phyloP scores from a whole-genome alignment of 345 rosid genomes.

The Angophora floribunda region DNA sequence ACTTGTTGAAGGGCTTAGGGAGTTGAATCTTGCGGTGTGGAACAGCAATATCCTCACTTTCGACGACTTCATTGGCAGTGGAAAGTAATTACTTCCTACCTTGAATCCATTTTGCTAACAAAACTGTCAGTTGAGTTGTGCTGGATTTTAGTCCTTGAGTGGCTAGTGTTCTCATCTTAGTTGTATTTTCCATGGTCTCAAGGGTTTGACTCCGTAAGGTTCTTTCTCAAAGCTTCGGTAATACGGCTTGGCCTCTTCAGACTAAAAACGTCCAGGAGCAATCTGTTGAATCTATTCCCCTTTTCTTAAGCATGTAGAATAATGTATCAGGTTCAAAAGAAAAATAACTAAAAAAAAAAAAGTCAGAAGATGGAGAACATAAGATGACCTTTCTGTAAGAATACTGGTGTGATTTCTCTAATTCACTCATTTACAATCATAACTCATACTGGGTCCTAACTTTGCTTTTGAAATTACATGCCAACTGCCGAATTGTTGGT shows the following conservation, averaged over 20 bases:
- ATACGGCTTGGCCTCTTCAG: neutral
- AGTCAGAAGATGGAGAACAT: no score
- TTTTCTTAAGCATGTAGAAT: neutral
- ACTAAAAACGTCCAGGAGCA: fast-evolving
- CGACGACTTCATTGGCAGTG: neutral
- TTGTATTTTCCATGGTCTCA: neutral
- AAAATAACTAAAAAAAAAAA: no score
- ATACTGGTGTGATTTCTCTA: no score
- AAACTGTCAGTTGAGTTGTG: neutral
- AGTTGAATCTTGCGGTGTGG: neutral
- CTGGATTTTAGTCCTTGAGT: neutral
- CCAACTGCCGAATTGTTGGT: fast-evolving
- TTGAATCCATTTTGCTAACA: neutral
- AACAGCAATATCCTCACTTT: neutral
- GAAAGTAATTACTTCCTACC: neutral
- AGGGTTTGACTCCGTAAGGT: neutral
- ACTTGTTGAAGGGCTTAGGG: neutral
- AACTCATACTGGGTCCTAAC: neutral
- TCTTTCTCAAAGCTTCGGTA: neutral
- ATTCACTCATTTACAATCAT: no score
- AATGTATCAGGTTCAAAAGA: no score
- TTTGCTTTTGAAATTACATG: neutral
- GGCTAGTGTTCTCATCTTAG: neutral
- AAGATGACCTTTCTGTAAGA: no score
- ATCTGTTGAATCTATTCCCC: neutral